A percentile compares a stretch with the other conserved stretches of the same genome.
Evolutionary conservation across 2,329 filamentous ascomycete genomes (phyloP).

Genomic region (Xylariaceae sp.): DNA sequence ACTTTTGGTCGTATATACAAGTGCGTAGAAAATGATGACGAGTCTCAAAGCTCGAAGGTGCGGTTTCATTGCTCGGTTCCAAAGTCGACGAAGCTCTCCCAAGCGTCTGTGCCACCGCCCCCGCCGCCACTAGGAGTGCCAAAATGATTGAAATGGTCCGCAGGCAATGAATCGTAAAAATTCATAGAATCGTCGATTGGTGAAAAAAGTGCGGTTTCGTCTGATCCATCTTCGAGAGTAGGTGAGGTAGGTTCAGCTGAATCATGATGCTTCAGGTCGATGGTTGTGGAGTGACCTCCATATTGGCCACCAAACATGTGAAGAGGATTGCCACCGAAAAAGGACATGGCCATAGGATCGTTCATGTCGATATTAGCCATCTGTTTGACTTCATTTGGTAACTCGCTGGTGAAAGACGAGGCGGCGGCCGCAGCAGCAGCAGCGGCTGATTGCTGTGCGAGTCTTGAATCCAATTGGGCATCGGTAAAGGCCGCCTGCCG

Average conservation of each 20-base stretch:
- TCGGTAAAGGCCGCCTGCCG: slow-evolving; percentile 18
- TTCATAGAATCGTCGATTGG: slow-evolving; percentile 11
- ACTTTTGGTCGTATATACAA: too few species aligned
- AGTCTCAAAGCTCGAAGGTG: slow-evolving; percentile 6
- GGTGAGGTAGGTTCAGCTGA: not conserved
- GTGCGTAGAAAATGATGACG: too few species aligned
- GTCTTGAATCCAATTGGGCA: slow-evolving; percentile 22
- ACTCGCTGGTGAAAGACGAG: slow-evolving; percentile 38
- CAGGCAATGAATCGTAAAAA: slow-evolving; percentile 5
- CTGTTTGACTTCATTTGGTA: slow-evolving; percentile 40
- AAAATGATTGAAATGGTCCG: slow-evolving; percentile 13
- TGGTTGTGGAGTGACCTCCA: slow-evolving; percentile 4
- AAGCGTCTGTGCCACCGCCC: slow-evolving; percentile 15
- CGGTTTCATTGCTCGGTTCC: slow-evolving; percentile 19
- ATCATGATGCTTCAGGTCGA: not conserved
- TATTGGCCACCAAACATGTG: slow-evolving; percentile 18
- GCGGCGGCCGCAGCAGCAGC: too few species aligned
- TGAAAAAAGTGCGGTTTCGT: slow-evolving; percentile 12
- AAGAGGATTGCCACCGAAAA: slow-evolving; percentile 19
- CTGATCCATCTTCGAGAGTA: not conserved
- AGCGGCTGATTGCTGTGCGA: slow-evolving; percentile 25
- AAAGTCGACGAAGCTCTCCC: slow-evolving; percentile 28
- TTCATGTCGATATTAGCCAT: slow-evolving; percentile 31
- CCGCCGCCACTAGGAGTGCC: slow-evolving; percentile 14
- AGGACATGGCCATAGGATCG: slow-evolving; percentile 25